Evolutionary conservation across 169 alveolate species (phyloP), one percentile per base, ranked within the genome.

Genomic region (Ichthyophthirius multifiliis): DNA sequence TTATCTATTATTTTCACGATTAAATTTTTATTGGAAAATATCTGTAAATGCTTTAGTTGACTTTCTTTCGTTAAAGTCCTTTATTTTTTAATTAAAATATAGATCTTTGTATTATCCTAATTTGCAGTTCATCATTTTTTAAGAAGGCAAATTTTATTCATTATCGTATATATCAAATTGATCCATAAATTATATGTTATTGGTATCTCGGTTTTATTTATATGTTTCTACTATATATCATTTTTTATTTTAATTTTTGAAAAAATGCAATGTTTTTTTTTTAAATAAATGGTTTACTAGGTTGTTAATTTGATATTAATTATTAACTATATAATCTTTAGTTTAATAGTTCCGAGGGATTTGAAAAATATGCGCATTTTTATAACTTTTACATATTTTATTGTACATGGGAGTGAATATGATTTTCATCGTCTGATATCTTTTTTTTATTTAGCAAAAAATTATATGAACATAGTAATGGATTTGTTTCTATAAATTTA

Each of bases 41-140:
- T 55, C 13, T 34, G 71, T 27, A 55, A 55, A 55, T 27, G 71
- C 23, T 34, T 55, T 27, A 27, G 71, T 5, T 39, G 31, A 55
- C 71, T 55, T 55, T 10, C 71, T 55, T n/a, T 55, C 71, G 31
- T 55, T 55, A 55, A 55, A 55, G 23, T 55, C 71, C 18, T 55
- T 55, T 27, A 55, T 55, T 10, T 55, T 55, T 27, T 55, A 7
- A 27, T 55, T 55, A 7, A 55, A 55, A 27, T 27, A 55, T 55
- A 39, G 23, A 55, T 55, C 31, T 55, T 55, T 55, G 9, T 55
- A 55, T 18, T 55, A 6, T 27, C 31, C 31, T 18, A 55, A 23
- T 3, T 27, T 23, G 1, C 43, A 55, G 43, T 55, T 27, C 20
- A 27, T 55, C 16, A 55, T 55, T 27, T 55, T 55, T 12, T 55